A percentile compares a stretch with the other conserved stretches of the same genome.
These are phyloP conservation scores for Argentina anserina DNA, from an alignment of 306 rosid genomes.

Conservation along the genomic window DNA sequence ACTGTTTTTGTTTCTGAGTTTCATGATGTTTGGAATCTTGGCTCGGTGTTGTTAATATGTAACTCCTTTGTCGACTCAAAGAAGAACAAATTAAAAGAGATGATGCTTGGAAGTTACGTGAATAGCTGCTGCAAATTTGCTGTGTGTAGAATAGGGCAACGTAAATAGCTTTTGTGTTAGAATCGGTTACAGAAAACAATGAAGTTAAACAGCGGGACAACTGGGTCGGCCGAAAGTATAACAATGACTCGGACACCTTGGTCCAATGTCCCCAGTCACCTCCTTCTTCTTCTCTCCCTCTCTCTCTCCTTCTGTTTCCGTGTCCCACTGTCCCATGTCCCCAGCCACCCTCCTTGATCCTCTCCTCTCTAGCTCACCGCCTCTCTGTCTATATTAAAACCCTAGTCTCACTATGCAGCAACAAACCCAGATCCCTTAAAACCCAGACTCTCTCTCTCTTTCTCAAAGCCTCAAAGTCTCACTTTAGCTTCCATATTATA, in stretches of 20 bases:
- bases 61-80: not conserved
- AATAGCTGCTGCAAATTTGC: not conserved
- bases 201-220: conserved; percentile 14
- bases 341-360: conserved; percentile 16
- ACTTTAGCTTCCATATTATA: not conserved
- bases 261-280: conserved; percentile 37
- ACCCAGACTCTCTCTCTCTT: conserved; percentile 3
- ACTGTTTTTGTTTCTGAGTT: not conserved
- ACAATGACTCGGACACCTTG: conserved; percentile 56
- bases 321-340: conserved; percentile 32
- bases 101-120: not conserved
- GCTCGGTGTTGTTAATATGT: not conserved
- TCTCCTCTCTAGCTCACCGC: not conserved
- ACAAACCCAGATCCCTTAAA: conserved; percentile 16
- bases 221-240: conserved; percentile 37
- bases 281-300: not conserved
- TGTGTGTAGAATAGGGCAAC: too few species aligned
- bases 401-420: not conserved
- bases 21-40: not conserved
- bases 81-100: not conserved
- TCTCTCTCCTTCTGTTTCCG: not conserved
- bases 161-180: not conserved
- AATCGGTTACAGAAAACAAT: conserved; percentile 1
- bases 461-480: not conserved
- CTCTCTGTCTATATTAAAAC: conserved; percentile 10